Conservation (phyloP, 768 basidiomycete genomes). For the Psilocybe cubensis region DNA sequence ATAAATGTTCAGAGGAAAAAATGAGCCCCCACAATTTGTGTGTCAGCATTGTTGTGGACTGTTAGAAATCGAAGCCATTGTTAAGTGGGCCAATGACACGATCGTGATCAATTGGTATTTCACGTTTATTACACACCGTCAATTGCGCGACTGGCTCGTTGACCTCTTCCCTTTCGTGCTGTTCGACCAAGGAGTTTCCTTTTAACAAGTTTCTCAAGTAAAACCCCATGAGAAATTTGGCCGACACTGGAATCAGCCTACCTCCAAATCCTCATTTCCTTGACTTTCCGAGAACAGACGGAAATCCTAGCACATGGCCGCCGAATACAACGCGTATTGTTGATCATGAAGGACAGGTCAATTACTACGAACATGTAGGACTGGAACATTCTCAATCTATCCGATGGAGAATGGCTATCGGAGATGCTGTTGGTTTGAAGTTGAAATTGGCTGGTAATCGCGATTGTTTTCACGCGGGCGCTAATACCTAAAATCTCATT, state of each 20-base stretch:
- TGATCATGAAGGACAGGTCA: slow-evolving; percentile 67
- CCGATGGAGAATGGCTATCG: slow-evolving; percentile 59
- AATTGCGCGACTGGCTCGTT: not conserved
- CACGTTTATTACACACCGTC: not conserved
- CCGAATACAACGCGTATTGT: slow-evolving; percentile 53
- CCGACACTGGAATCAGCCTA: slow-evolving; percentile 31
- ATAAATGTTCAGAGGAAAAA: no score
- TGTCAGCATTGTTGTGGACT: not conserved
- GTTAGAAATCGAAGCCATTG: not conserved
- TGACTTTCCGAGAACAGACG: slow-evolving; percentile 68
- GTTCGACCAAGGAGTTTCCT: not conserved
- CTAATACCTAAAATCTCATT: slow-evolving; percentile 7
- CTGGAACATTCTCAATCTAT: slow-evolving; percentile 53
- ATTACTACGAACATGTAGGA: slow-evolving; percentile 64
- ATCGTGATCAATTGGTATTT: not conserved
- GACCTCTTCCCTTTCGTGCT: not conserved
- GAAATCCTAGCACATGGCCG: slow-evolving; percentile 57
- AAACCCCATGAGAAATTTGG: slow-evolving; percentile 26
- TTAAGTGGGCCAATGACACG: no score
- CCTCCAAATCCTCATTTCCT: slow-evolving; percentile 59
- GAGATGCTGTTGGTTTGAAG: slow-evolving; percentile 41
- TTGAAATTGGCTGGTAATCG: slow-evolving; percentile 53
- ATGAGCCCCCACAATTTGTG: no score
- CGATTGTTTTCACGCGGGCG: not conserved
- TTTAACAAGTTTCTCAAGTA: not conserved